Base-by-base conservation (phyloP, 768 basidiomycete species). In the Mycena chlorophos region DNA sequence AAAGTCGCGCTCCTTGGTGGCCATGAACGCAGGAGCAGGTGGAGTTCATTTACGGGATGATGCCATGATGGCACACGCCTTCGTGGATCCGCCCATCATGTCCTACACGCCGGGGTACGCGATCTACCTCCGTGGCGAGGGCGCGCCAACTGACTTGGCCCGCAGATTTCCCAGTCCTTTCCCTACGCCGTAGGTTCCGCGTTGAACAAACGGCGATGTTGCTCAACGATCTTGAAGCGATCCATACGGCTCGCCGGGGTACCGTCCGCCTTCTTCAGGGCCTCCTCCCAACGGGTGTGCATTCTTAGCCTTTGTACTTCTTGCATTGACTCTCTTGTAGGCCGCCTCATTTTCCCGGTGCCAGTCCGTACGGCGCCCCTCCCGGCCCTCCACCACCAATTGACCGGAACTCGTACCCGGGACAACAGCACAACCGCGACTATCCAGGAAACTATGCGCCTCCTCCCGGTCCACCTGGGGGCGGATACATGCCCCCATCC, bases 391-490 rank as follows among this genome's bases (percentile, higher is more conserved):
- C 73, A 19, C 69, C 70, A 22, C 40, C 40, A 6, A 20, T 42
- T 19, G 40, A 42, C 40, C 13, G 40, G 22, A 20, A 65, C 68
- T 51, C 64, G 43, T 73, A 77, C 57, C 79, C 79, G 22, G 78
- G 73, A n/a, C 73, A 77, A 51, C 73, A 74, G 52, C 71, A 75
- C 53, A 75, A 74, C 30, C 71, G 75, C 17, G 68, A 73, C 4
- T 60, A 63, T 58, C 64, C 62, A 19, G 63, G 56, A 26, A 65
- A 68, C 45, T 65, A 63, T 27, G 39, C 57, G 17, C 50, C 58
- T 17, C 27, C 50, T 40, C 8, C 8, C n/a, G 40, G 13, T 34
- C 54, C 0, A 14, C 40, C 40, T 37, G 34, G 34, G 13, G 40
- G 40, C 40, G n/a, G n/a, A 6, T 42, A 42, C 22, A 20, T 8